phyloP scores from a whole-genome alignment of 768 basidiomycete species.

The Dioszegia crocea region DNA sequence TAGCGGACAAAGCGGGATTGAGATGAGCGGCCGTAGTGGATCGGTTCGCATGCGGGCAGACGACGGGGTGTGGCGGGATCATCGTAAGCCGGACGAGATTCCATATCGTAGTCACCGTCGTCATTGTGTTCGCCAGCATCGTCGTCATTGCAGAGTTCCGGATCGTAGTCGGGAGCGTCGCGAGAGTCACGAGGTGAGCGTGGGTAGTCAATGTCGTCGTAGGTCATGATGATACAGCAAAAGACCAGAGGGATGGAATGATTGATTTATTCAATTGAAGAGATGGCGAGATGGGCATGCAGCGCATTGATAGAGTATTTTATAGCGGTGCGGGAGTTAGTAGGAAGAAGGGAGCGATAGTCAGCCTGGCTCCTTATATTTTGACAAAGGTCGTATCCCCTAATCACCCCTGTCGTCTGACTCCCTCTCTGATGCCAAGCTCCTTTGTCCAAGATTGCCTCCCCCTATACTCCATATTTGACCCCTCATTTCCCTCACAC shows the following conservation, averaged over 20 bases:
- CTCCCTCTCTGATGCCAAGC: too few relatives aligned
- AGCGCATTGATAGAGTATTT: background rate
- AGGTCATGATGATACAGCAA: background rate
- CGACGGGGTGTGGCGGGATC: background rate
- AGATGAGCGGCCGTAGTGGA: background rate
- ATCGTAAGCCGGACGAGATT: background rate
- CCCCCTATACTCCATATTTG: too few relatives aligned
- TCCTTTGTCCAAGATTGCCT: too few relatives aligned
- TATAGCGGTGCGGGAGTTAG: background rate
- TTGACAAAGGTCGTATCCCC: background rate
- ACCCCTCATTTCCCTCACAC: background rate
- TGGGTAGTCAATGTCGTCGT: conserved; percentile 8
- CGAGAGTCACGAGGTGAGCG: conserved; percentile 8
- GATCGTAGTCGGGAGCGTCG: background rate
- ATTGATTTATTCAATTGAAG: too few relatives aligned
- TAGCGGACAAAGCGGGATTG: background rate
- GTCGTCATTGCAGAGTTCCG: too few relatives aligned
- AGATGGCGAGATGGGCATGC: background rate
- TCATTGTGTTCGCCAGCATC: background rate
- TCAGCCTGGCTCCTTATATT: background rate
- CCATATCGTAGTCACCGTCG: background rate
- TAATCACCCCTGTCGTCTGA: too few relatives aligned
- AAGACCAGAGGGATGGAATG: too few relatives aligned
- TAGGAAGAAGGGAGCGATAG: background rate
- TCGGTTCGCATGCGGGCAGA: background rate